Base-by-base conservation (phyloP, 257 asterid species). In the Solanum infundibuliforme region DNA sequence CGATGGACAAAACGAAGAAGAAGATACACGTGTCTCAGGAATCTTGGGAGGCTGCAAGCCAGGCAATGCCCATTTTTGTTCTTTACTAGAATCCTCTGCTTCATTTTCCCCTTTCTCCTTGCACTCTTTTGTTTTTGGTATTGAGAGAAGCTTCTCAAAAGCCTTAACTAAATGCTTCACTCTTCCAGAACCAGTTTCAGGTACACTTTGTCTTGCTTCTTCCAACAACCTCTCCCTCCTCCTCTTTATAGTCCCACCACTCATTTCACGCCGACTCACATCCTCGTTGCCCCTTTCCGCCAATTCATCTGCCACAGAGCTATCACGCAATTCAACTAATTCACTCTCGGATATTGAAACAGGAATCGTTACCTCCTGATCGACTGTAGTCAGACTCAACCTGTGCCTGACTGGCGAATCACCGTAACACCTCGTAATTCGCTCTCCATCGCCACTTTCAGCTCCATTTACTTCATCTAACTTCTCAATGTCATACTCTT, bases 121-220 rank as follows among this genome's bases (percentile, higher is more conserved):
- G 6, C 92, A 89, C 89, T 88, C 93, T 3, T 87, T 87, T 3
- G 89, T 81, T 83, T 91, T 93, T 4, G 87, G 93, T 23, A 93
- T 88, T 84, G 93, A 36, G 12, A 90, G 86, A 65, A 95, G 94
- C 31, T 93, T 91, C 92, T 96, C 99, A 71, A 96, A 96, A 1
- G 95, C 98, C 94, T 92, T 88, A 52, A 96, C 98, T 90, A 96
- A 91, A 84, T 94, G 92, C 96, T 89, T 93, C 92, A 95, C 99
- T 88, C 92, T 93, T 83, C 96, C 94, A 62, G 98, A 90, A 90
- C 96, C 97, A 12, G 94, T 86, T 89, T 91, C 95, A 13, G 96
- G 93, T 84, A 89, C 92, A 32, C 91, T 84, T 88, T 87, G 69
- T 55, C 92, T 90, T 6, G 92, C 94, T 86, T 89, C 95, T 88